phyloP scores from a whole-genome alignment of 176 grass and related monocot species.

The Chloris gayana region DNA sequence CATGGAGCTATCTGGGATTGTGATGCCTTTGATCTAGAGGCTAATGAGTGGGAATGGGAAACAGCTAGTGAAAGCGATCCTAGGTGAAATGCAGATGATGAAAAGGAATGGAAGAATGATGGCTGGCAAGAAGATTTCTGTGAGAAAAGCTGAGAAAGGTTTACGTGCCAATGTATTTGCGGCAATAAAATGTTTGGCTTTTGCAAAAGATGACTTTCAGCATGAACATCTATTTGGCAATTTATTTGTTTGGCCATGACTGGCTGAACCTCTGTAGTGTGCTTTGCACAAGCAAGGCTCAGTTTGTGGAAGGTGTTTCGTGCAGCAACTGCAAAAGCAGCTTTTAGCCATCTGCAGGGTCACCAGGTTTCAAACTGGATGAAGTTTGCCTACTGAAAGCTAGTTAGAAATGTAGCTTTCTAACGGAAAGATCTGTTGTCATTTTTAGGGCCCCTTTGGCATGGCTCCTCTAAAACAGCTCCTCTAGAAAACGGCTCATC shows the following conservation, averaged over 20 bases:
- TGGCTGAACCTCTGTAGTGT: not conserved
- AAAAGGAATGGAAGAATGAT: slow-evolving; percentile 72
- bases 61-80: slow-evolving; percentile 84
- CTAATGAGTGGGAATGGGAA: slow-evolving; percentile 94
- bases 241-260: not conserved
- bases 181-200: not conserved
- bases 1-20: slow-evolving; percentile 24
- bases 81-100: slow-evolving; percentile 56
- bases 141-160: slow-evolving; percentile 37
- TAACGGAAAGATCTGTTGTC: slow-evolving; percentile 18
- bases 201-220: not conserved
- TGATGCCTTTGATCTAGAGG: slow-evolving; percentile 79
- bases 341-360: not conserved
- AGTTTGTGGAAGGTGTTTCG: not conserved
- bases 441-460: slow-evolving; percentile 12
- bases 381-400: slow-evolving; percentile 14
- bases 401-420: slow-evolving; percentile 25
- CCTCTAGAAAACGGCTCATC: no score
- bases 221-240: not conserved
- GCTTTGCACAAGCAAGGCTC: no score
- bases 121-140: slow-evolving; percentile 57
- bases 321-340: slow-evolving; percentile 17
- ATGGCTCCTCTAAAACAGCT: no score
- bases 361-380: slow-evolving; percentile 11
- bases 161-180: slow-evolving; percentile 13